Percentiles rank a stretch among this genome's conserved stretches.
phyloP scores from a whole-genome alignment of 495 filamentous ascomycete species.

The Staphylotrichum longicolle region DNA sequence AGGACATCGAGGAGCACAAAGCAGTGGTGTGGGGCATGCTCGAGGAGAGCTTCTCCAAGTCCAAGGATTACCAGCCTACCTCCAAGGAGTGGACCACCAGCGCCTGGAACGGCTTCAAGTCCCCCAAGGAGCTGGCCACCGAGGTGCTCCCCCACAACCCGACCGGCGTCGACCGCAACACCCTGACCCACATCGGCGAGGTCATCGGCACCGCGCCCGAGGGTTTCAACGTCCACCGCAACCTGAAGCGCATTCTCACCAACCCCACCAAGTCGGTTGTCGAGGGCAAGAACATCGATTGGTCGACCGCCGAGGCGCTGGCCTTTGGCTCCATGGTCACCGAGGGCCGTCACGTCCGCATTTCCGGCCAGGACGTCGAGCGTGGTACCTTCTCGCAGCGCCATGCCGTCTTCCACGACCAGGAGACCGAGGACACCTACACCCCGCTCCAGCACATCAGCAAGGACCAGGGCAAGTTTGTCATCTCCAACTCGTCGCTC shows the following conservation, averaged over 20 bases:
- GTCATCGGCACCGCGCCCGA: constrained; percentile 74
- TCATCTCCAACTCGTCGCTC: constrained; percentile 95
- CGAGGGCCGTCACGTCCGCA: constrained; percentile 93
- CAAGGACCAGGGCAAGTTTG: constrained; percentile 87
- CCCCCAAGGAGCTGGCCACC: constrained; percentile 92
- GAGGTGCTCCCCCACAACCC: constrained; percentile 92
- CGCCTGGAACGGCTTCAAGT: constrained; percentile 99
- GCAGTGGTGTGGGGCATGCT: constrained; percentile 99
- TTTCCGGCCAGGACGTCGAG: constrained; percentile 98
- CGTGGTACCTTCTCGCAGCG: constrained; percentile 99
- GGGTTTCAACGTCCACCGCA: constrained; percentile 83
- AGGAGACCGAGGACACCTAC: constrained; percentile 87
- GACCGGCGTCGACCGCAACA: constrained; percentile 70
- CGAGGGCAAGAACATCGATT: constrained; percentile 94
- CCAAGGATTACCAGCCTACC: constrained; percentile 94
- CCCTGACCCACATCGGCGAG: constrained; percentile 73
- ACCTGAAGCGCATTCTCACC: constrained; percentile 92
- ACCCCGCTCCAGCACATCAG: constrained; percentile 87
- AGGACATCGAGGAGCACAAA: constrained; percentile 99
- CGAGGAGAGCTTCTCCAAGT: constrained; percentile 91
- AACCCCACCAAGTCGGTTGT: constrained; percentile 88
- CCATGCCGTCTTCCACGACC: constrained; percentile 95
- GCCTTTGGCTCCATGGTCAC: constrained; percentile 87
- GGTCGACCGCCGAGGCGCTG: constrained; percentile 94
- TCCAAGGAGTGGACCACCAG: constrained; percentile 98